Percentiles rank a stretch among this genome's conserved stretches.
phyloP scores from a whole-genome alignment of 1,284 basidiomycete genomes.

The Leccinum subrobustum region DNA sequence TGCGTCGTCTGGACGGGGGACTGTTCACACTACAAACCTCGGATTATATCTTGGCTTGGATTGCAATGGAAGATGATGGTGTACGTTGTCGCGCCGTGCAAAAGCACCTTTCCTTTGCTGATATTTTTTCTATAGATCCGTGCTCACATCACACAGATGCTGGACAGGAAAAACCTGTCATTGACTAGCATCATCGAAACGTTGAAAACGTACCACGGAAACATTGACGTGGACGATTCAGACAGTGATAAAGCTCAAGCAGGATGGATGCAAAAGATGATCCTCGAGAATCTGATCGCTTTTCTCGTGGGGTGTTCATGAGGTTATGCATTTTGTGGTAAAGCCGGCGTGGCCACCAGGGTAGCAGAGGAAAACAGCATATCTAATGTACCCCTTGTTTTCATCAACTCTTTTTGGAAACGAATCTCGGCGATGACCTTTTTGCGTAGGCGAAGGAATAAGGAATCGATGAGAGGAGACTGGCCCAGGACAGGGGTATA shows the following conservation, averaged over 20 bases:
- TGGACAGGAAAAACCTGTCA: slow-evolving; percentile 68
- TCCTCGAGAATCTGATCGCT: slow-evolving; percentile 65
- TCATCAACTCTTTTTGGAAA: slow-evolving; percentile 88
- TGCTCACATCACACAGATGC: slow-evolving; percentile 70
- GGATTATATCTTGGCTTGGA: slow-evolving; percentile 94
- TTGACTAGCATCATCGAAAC: slow-evolving; percentile 66
- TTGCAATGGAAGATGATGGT: slow-evolving; percentile 98
- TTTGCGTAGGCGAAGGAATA: slow-evolving; percentile 81
- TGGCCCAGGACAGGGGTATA: slow-evolving; percentile 91
- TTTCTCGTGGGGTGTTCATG: slow-evolving; percentile 51
- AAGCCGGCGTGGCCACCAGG: slow-evolving; percentile 32
- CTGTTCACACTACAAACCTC: slow-evolving; percentile 87
- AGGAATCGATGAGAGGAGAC: slow-evolving; percentile 87
- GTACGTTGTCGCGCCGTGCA: slow-evolving; percentile 45
- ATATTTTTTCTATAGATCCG: slow-evolving; percentile 53
- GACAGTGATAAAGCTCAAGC: slow-evolving; percentile 29
- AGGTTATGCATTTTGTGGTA: slow-evolving; percentile 24
- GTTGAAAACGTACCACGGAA: slow-evolving; percentile 66
- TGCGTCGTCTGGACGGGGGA: slow-evolving; percentile 82
- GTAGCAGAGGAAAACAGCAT: slow-evolving; percentile 82
- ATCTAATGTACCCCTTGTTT: slow-evolving; percentile 85
- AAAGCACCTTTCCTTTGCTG: slow-evolving; percentile 4
- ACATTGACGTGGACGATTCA: slow-evolving; percentile 58
- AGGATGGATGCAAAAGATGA: slow-evolving; percentile 62
- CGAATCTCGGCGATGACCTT: slow-evolving; percentile 84